Conservation (phyloP, 805 yeast species). For the Teunomyces lycoperdinae region DNA sequence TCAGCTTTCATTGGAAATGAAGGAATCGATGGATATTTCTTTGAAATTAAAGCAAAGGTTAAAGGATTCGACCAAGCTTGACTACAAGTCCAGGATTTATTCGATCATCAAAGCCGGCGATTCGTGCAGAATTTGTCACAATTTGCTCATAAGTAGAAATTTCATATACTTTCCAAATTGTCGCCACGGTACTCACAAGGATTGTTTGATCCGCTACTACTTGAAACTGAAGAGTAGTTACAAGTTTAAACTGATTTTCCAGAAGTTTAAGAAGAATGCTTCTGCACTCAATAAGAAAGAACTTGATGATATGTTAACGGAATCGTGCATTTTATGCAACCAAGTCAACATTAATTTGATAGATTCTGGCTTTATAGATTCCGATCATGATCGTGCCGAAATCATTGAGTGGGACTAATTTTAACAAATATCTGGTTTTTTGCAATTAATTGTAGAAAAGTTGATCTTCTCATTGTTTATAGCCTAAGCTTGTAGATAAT, state of each 20-base stretch:
- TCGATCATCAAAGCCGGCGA: slow-evolving; percentile 79
- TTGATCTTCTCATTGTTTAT: no score
- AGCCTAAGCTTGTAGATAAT: no score
- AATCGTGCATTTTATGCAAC: slow-evolving; percentile 74
- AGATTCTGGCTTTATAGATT: slow-evolving; percentile 57
- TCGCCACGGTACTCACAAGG: slow-evolving; percentile 84
- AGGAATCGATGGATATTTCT: slow-evolving; percentile 62
- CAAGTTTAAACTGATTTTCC: slow-evolving; percentile 59
- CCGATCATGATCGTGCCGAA: slow-evolving; percentile 31
- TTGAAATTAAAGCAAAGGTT: slow-evolving; percentile 60
- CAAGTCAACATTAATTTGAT: slow-evolving; percentile 67
- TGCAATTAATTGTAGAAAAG: no score
- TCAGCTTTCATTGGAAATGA: slow-evolving; percentile 70
- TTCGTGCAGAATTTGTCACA: slow-evolving; percentile 71
- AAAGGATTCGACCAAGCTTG: slow-evolving; percentile 33
- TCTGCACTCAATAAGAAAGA: slow-evolving; percentile 41
- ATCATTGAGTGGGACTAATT: slow-evolving; percentile 47
- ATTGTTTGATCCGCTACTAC: slow-evolving; percentile 69
- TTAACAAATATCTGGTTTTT: no score
- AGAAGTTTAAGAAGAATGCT: slow-evolving; percentile 47
- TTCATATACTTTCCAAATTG: slow-evolving; percentile 82
- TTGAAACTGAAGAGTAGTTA: slow-evolving; percentile 62
- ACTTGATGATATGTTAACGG: slow-evolving; percentile 57
- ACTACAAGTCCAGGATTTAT: slow-evolving; percentile 42
- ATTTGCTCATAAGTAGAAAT: slow-evolving; percentile 65